phyloP scores from a whole-genome alignment of 192 early-diverging fungal species.

The Coemansia nantahalensis region DNA sequence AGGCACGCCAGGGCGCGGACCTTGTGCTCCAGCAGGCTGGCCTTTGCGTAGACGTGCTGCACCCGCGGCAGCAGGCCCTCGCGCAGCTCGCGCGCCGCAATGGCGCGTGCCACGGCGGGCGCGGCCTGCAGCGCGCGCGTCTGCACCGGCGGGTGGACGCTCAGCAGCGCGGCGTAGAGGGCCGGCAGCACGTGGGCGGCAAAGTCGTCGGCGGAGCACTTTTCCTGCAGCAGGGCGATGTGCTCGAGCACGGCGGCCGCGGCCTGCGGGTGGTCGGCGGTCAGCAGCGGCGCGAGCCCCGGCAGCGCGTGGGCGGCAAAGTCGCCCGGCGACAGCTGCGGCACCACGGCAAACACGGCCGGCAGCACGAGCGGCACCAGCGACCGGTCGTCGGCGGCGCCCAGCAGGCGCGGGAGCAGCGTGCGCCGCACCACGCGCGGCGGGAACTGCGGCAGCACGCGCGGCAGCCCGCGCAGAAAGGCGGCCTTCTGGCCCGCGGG shows the following conservation, averaged over 20 bases:
- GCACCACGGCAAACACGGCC: constrained; percentile 69
- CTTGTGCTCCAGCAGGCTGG: constrained; percentile 67
- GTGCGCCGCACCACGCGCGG: constrained; percentile 66
- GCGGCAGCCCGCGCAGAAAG: constrained; percentile 74
- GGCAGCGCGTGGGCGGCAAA: constrained; percentile 63
- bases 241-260: constrained; percentile 64
- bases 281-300: constrained; percentile 61
- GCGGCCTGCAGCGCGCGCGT: constrained; percentile 66
- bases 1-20: constrained; percentile 68
- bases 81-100: constrained; percentile 65
- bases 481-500: constrained; percentile 70
- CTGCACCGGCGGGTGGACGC: constrained; percentile 55
- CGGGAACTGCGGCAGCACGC: constrained; percentile 71
- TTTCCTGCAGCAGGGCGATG: constrained; percentile 64
- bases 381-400: constrained; percentile 71
- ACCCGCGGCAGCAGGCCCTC: constrained; percentile 68
- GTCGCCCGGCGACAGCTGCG: constrained; percentile 58
- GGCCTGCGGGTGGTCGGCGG: constrained; percentile 63
- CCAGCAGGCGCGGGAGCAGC: constrained; percentile 69
- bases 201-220: constrained; percentile 59
- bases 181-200: constrained; percentile 67
- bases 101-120: constrained; percentile 53
- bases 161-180: constrained; percentile 65
- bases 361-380: constrained; percentile 72
- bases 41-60: constrained; percentile 67